These are phyloP conservation scores for Blastomyces emzantsi DNA, from an alignment of 2,329 filamentous ascomycete genomes.

Conservation along the genomic window DNA sequence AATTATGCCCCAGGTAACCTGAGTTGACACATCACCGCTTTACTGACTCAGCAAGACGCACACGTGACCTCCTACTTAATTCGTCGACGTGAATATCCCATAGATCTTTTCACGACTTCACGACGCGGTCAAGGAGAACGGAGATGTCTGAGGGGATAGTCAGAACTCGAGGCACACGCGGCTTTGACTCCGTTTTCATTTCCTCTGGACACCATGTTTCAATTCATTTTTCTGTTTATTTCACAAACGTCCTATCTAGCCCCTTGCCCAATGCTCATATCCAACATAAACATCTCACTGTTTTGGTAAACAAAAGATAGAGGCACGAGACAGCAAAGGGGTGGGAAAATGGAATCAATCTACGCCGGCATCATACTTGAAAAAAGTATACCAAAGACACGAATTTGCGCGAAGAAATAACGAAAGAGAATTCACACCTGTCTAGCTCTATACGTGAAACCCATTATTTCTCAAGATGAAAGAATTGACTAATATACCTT, in stretches of 20 bases:
- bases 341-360: not conserved
- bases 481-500: conserved; percentile 7
- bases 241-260: not conserved
- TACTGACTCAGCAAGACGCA: not conserved
- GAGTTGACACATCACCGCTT: too few relatives aligned
- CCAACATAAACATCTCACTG: not conserved
- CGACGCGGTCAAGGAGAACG: too few relatives aligned
- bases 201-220: not conserved
- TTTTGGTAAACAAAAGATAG: not conserved
- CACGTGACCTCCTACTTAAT: too few relatives aligned
- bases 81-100: too few relatives aligned
- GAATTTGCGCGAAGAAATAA: not conserved
- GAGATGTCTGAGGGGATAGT: too few relatives aligned
- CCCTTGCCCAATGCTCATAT: not conserved
- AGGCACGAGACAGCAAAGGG: not conserved
- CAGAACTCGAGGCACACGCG: too few relatives aligned
- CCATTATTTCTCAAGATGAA: not conserved
- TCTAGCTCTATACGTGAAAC: not conserved
- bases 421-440: not conserved
- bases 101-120: too few relatives aligned
- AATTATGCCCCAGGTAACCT: too few relatives aligned
- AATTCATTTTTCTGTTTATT: not conserved
- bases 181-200: not conserved
- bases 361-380: not conserved
- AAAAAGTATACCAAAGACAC: too few relatives aligned